These are phyloP conservation scores for Oxytropis ochrocephala DNA, from an alignment of 306 rosid species.

Conservation along the genomic window DNA sequence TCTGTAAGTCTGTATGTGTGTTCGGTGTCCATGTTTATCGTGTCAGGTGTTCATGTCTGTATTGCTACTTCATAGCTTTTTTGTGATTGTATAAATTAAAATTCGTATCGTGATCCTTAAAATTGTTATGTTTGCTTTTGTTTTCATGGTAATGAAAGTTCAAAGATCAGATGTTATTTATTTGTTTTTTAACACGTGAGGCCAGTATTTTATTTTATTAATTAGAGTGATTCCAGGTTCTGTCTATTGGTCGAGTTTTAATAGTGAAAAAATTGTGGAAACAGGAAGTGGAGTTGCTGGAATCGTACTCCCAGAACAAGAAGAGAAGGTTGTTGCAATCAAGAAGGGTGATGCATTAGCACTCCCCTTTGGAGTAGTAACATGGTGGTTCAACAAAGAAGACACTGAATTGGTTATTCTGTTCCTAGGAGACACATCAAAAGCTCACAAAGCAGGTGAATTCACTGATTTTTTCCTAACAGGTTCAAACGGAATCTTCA, in stretches of 20 bases:
- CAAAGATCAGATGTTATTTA: not conserved
- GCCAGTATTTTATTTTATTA: not conserved
- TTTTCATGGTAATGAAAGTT: not conserved
- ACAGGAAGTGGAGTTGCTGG: conserved; percentile 57
- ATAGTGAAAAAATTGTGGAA: not conserved
- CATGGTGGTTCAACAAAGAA: conserved; percentile 74
- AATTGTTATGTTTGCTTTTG: not conserved
- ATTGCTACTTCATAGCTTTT: no score
- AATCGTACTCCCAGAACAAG: conserved; percentile 55
- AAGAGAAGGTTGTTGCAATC: conserved; percentile 63
- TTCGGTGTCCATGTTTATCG: no score
- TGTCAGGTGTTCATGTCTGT: no score
- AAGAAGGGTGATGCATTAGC: conserved; percentile 74
- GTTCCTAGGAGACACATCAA: conserved; percentile 65
- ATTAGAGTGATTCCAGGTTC: not conserved
- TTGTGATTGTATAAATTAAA: not conserved
- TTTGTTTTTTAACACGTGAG: not conserved
- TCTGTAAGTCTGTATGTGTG: no score
- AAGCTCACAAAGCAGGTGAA: conserved; percentile 67
- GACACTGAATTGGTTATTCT: conserved; percentile 55
- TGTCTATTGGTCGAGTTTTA: not conserved
- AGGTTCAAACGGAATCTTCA: conserved; percentile 65
- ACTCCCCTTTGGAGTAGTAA: conserved; percentile 70
- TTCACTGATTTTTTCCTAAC: conserved; percentile 60
- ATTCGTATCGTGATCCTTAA: not conserved